Evolutionary conservation across 768 basidiomycete genomes (phyloP).

Genomic region (Cubamyces lactineus): DNA sequence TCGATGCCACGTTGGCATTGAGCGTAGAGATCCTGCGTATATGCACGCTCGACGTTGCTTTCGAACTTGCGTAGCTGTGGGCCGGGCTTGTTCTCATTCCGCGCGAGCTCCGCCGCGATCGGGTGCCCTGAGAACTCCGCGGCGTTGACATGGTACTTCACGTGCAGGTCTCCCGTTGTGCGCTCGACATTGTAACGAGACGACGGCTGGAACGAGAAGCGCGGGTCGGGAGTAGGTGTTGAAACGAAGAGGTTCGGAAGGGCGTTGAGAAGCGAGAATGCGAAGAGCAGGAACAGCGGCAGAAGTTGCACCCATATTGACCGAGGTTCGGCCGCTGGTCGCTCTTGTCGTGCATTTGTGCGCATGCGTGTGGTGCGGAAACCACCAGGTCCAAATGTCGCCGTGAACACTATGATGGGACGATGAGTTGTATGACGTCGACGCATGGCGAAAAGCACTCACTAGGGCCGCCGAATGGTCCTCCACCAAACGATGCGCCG

Average conservation of each 20-base stretch:
- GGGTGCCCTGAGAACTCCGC: slow-evolving; percentile 79
- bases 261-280: slow-evolving; percentile 80
- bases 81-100: slow-evolving; percentile 32
- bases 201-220: slow-evolving; percentile 69
- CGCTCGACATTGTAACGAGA: slow-evolving; percentile 70
- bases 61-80: slow-evolving; percentile 68
- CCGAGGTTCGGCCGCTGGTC: slow-evolving; percentile 52
- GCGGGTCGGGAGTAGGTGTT: slow-evolving; percentile 73
- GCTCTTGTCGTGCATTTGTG: slow-evolving; percentile 42
- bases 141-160: slow-evolving; percentile 85
- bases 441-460: slow-evolving; percentile 22
- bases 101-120: slow-evolving; percentile 73
- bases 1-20: slow-evolving; percentile 75
- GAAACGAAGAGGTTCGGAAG: slow-evolving; percentile 77
- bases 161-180: slow-evolving; percentile 66
- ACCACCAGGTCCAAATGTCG: slow-evolving; percentile 80
- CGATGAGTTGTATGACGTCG: neutral
- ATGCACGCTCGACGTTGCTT: slow-evolving; percentile 71
- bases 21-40: slow-evolving; percentile 68
- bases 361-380: slow-evolving; percentile 70
- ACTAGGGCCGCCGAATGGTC: slow-evolving; percentile 24
- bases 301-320: slow-evolving; percentile 76
- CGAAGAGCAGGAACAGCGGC: slow-evolving; percentile 82
- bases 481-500: slow-evolving; percentile 52
- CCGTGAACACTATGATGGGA: slow-evolving; percentile 61